Base-by-base conservation (phyloP, 805 yeast species). In the Hanseniaspora meyeri region DNA sequence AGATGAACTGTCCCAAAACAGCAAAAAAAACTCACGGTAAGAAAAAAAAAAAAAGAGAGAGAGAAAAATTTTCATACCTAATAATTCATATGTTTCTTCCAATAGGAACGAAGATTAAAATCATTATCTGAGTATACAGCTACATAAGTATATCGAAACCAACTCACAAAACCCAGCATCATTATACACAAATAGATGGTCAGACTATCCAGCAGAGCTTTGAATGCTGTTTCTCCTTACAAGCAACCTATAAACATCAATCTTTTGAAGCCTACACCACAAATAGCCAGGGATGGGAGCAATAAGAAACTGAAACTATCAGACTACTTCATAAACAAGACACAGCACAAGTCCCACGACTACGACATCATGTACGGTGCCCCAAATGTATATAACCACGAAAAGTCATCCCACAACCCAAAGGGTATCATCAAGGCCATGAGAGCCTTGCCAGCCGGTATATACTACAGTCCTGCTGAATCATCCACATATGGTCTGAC, bases 331-430 rank as follows among this genome's bases (percentile, higher is more conserved):
- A 38, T 31, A 2, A 27, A 29, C 14, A 43, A 43, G 9, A 27
- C 31, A 11, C n/a, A 45, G 17, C 49, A 45, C 11, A 34, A 46
- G 16, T n/a, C 38, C 12, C 49, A 53, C 29, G 24, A 31, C 3
- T 39, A 38, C 20, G 49, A 53, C 17, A 38, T 49, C 9, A 12
- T 46, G 19, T 53, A 53, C 29, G 57, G 48, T 17, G 73, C 74
- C 51, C 84, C 85, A 32, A 74, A 82, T 57, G 74, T 76, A 60
- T 85, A 73, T 71, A 83, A 85, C 66, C 75, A 80, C 9, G 71
- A 70, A 43, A 73, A 81, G 57, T 84, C 91, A 24, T 82, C 87
- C 9, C 77, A 75, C 62, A 85, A 83, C 65, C 80, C 84, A 67
- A 77, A 77, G 61, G 77, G 78, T 58, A 66, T 62, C 32, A 39